phyloP scores from a whole-genome alignment of 2,329 filamentous ascomycete species.

The Colletotrichum horii region DNA sequence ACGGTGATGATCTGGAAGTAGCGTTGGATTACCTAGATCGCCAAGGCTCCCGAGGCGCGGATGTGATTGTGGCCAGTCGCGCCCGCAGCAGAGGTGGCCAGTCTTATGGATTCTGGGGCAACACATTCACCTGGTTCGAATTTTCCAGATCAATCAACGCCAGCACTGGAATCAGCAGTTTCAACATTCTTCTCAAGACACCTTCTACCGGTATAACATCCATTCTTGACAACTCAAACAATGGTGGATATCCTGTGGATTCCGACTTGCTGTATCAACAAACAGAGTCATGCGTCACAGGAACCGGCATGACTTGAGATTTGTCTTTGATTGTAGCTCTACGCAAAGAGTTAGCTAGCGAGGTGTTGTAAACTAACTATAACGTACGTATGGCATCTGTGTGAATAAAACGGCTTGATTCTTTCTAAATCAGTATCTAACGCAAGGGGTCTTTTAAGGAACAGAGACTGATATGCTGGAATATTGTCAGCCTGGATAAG shows the following conservation, averaged over 20 bases:
- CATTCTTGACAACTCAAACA: constrained; percentile 27
- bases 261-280: constrained; percentile 29
- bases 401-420: no score
- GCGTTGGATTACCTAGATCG: not conserved
- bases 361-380: no score
- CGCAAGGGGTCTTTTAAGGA: no score
- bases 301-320: not conserved
- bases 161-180: constrained; percentile 30
- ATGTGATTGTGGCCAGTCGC: not conserved
- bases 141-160: constrained; percentile 28
- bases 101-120: constrained; percentile 25
- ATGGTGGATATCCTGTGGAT: constrained; percentile 30
- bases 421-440: no score
- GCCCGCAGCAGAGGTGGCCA: constrained; percentile 20
- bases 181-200: constrained; percentile 30
- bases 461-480: no score
- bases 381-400: no score
- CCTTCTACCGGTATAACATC: constrained; percentile 25
- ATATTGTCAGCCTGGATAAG: no score
- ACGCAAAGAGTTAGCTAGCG: not conserved
- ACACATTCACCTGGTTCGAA: constrained; percentile 33
- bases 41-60: not conserved
- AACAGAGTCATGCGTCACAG: constrained; percentile 25
- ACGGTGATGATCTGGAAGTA: not conserved
- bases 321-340: not conserved